Base-by-base conservation (phyloP, 768 basidiomycete genomes). In the Boletales sp. region DNA sequence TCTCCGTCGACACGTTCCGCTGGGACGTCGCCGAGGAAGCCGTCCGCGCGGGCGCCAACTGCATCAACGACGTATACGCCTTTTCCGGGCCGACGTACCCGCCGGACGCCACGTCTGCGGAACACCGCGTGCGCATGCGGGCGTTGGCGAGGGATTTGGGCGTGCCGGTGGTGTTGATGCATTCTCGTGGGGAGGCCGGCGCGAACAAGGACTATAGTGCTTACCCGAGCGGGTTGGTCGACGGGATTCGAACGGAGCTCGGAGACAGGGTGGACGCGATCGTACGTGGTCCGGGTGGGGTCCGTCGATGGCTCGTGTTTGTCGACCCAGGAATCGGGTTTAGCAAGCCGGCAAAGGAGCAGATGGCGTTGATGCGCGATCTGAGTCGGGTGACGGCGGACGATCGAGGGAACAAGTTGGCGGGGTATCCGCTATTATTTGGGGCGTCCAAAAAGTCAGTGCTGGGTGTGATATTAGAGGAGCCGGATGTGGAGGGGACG, bases 251-350 rank as follows among this genome's bases (percentile, higher is more conserved):
- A 8, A 59, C 68, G 0, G 94, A 97, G 64, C 76, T 94, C 2
- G 88, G 86, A 0, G 69, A 67, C 36, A 85, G 84, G 57, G 79
- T 93, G 1, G 75, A 84, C 10, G 58, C 64, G 9, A 80, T 87
- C 21, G 77, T 97, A 19, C 75, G 71, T 27, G 86, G 86, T 0
- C 73, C 67, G 43, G 84, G 83, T 1, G 90, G 93, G 0, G 69
- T 98, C 10, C 75, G 90, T 48, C 71, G 89, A 44, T 98, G 95
- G 95, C 77, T 90, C 51, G 81, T 97, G 53, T 77, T 97, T 45
- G 78, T 86, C 21, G 97, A 97, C 70, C 91, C 95, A 4, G 95
- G 95, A 0, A 72, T 98, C 45, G 95, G 97, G 31, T 99, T 97
- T 66, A 95, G 94, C 68, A 97, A 97, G 69, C 79, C 82, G 0